Evolutionary conservation across 805 yeast genomes (phyloP).

Genomic region (Yamadazyma nakazawae): DNA sequence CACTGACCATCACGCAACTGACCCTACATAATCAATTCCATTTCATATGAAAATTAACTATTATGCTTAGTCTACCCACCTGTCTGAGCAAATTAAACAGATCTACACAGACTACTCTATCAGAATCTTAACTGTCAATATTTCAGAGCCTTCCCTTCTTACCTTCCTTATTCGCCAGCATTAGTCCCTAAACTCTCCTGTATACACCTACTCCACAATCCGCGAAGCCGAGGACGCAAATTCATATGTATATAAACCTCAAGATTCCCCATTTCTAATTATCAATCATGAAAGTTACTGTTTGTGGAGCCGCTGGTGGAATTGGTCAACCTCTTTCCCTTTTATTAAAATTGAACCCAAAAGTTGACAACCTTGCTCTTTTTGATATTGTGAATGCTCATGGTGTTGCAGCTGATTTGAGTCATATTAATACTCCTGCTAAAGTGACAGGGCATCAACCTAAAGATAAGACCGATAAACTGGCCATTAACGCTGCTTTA

Average conservation of each 20-base stretch:
- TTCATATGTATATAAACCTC: conserved; percentile 5
- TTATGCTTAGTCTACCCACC: too few species aligned
- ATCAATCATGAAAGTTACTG: conserved; percentile 40
- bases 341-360: conserved; percentile 38
- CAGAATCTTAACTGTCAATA: too few species aligned
- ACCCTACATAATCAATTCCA: too few species aligned
- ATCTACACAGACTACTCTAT: too few species aligned
- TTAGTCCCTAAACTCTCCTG: neutral
- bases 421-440: conserved; percentile 41
- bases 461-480: conserved; percentile 32
- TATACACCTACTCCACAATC: neutral
- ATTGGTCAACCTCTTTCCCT: conserved; percentile 47
- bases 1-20: too few species aligned
- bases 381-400: conserved; percentile 44
- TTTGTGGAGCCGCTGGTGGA: conserved; percentile 50
- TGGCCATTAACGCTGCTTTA: conserved; percentile 36
- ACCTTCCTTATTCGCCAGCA: too few species aligned
- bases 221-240: conserved; percentile 7
- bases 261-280: neutral
- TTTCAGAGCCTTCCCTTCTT: too few species aligned
- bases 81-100: too few species aligned
- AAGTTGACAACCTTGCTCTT: conserved; percentile 37
- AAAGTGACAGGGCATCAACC: conserved; percentile 42
- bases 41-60: too few species aligned
- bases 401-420: conserved; percentile 47